Conservation (phyloP, 371 early-diverging fungal species). For the Mortierella sp. region DNA sequence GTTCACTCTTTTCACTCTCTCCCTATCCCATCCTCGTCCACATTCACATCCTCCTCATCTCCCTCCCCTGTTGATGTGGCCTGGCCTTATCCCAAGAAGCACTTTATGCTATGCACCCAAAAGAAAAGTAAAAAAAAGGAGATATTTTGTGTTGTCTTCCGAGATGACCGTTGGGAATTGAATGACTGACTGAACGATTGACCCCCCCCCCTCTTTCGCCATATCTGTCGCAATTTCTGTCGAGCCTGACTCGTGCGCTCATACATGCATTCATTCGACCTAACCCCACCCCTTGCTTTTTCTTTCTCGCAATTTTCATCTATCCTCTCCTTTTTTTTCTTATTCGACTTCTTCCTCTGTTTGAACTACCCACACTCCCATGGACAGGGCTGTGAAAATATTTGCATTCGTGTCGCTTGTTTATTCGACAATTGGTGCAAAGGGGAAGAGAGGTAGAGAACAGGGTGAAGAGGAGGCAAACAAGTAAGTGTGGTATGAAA, state of each 20-base stretch:
- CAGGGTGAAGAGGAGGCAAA: too few species aligned
- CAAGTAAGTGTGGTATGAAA: background rate
- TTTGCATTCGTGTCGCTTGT: background rate
- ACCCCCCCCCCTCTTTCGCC: background rate
- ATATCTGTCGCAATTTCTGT: background rate
- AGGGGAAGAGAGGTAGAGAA: too few species aligned
- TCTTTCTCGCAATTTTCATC: background rate
- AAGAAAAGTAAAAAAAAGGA: background rate
- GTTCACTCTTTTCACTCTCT: background rate
- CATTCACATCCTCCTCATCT: background rate
- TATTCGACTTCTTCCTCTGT: background rate
- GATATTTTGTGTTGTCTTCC: background rate
- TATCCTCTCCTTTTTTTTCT: background rate
- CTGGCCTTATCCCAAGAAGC: background rate
- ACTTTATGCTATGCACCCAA: background rate
- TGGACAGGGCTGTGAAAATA: constrained; percentile 4
- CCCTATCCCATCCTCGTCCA: background rate
- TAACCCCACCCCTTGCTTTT: background rate
- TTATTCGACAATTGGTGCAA: background rate
- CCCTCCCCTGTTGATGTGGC: background rate
- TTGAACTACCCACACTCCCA: background rate
- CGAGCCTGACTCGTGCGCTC: too few species aligned
- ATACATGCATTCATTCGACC: too few species aligned
- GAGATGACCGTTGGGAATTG: background rate
- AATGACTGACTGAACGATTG: background rate